Evolutionary conservation across 768 basidiomycete genomes (phyloP), one percentile per base, ranked within the genome.

Genomic region (Mycena metata): DNA sequence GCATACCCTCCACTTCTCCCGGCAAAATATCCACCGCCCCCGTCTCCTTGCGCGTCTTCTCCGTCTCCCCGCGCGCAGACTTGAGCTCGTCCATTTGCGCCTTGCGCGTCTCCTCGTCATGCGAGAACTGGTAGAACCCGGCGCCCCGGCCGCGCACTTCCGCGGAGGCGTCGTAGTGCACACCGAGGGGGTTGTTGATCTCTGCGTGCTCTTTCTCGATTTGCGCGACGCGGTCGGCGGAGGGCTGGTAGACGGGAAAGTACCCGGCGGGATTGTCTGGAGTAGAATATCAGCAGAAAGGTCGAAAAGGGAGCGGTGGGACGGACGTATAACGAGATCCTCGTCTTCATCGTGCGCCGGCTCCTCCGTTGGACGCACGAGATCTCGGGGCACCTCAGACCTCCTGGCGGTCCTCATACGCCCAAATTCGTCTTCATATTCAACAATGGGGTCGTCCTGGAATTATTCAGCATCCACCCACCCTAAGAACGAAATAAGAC

Each of bases 61-160:
- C 88, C 0, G 96, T 97, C 76, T 96, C 93, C 51, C 87, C 84
- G 47, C 95, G 84, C 3, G 85, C 85, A 5, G 81, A 76, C 65
- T 85, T 88, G 15, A 99, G 81, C 62, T 92, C 93, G 64, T 94
- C 94, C 95, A 96, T 94, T 77, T 98, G 91, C 56, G 83, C 81
- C 70, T 81, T 82, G 47, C 98, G 85, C 33, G 87, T 88, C 70
- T 93, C 92, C 74, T 96, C 94, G 72, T 98, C 95, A 3, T 77
- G 86, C 15, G 95, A 94, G 79, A 99, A 96, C 76, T 94, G 92
- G 78, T 97, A 98, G 80, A 93, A 95, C 1, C 89, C 96, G 1
- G 97, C 96, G 49, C 94, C 98, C 77, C 91, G 92, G 15, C 92
- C 89, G 17, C 98, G 93, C 21, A 93, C 90, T 79, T 99, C 97